Base-by-base conservation (phyloP, 2,329 filamentous ascomycete species). In the Epichloe typhina region DNA sequence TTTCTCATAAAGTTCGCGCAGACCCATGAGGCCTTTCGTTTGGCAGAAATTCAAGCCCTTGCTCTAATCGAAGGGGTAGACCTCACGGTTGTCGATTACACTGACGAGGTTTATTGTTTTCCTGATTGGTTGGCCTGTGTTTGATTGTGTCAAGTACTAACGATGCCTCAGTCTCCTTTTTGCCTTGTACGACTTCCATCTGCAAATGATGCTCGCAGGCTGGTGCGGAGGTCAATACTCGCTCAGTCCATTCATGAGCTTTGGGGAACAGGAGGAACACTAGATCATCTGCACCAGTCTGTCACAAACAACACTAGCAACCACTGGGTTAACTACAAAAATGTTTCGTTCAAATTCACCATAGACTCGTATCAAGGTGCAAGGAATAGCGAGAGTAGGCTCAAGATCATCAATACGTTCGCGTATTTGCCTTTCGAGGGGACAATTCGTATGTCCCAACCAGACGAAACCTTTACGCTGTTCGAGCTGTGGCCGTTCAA, bases 1-100 rank as follows among this genome's bases (percentile, higher is more conserved):
- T 97, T 87, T 62, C 76, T 98, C 53, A 82, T 98, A 56, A 86
- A 91, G 59, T 89, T 97, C 64, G 85, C 84, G 43, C 93, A 97
- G 67, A 75, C 79, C 52, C 90, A 97, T 66, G 88, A 96, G 71
- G 84, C 80, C n/a, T 98, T 98, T 64, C 84, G 91, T 39, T 74
- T 82, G 51, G 80, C 90, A 3, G 93, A 98, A 67, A 77, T 95
- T 13, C 72, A 91, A 61, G 83, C 93, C 23, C 72, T 98, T 19
- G 89, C 88, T 4, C 71, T 80, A 9, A 64, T 91, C 5, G 77
- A 82, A 51, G 74, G 74, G 9, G 71, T 93, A 37, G 68, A 83
- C 23, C 63, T 96, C 49, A 75, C 86, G 57, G 76, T 96, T 53
- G 59, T 91, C n/a, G 77, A 74, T 7, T 96, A 97, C 65, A 77